These are phyloP conservation scores for Phytophthora multivora DNA, from an alignment of 352 stramenopile genomes.

Conservation along the genomic window DNA sequence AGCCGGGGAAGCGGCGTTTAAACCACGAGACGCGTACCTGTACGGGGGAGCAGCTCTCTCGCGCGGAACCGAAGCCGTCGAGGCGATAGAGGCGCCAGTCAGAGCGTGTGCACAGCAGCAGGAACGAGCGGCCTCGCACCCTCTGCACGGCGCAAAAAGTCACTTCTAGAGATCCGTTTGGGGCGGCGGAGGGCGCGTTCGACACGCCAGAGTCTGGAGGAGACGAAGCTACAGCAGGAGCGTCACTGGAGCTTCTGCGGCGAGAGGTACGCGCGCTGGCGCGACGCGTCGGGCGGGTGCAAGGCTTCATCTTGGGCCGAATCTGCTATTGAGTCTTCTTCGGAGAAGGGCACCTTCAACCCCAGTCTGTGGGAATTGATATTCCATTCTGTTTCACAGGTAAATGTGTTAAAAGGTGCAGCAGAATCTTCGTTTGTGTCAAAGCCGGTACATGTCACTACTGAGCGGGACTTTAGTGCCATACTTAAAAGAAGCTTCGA, in stretches of 20 bases:
- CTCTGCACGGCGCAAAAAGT: conserved; percentile 73
- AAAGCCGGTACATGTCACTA: conserved; percentile 18
- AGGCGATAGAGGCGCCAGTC: conserved; percentile 67
- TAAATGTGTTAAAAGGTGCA: not conserved
- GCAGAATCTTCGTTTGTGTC: not conserved
- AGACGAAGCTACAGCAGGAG: not conserved
- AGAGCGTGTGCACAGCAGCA: conserved; percentile 61
- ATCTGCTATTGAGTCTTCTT: conserved; percentile 24
- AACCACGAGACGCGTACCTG: conserved; percentile 36
- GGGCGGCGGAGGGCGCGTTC: conserved; percentile 9
- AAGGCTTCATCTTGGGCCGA: conserved; percentile 28
- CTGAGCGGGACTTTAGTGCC: not conserved
- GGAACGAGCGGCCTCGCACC: conserved; percentile 50
- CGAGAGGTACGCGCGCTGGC: conserved; percentile 30
- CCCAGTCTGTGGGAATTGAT: conserved; percentile 1
- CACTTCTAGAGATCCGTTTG: conserved; percentile 43
- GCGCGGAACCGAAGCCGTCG: conserved; percentile 44
- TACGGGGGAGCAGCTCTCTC: conserved; percentile 51
- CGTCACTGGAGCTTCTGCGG: conserved; percentile 7
- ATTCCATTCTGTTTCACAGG: not conserved
- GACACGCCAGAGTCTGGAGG: conserved; percentile 4
- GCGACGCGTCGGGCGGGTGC: conserved; percentile 25
- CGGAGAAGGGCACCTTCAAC: conserved; percentile 26
- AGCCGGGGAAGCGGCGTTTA: not conserved
- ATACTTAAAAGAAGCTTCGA: not conserved